Base-by-base conservation (phyloP, 2,329 filamentous ascomycete genomes). In the Colletotrichum kahawae region DNA sequence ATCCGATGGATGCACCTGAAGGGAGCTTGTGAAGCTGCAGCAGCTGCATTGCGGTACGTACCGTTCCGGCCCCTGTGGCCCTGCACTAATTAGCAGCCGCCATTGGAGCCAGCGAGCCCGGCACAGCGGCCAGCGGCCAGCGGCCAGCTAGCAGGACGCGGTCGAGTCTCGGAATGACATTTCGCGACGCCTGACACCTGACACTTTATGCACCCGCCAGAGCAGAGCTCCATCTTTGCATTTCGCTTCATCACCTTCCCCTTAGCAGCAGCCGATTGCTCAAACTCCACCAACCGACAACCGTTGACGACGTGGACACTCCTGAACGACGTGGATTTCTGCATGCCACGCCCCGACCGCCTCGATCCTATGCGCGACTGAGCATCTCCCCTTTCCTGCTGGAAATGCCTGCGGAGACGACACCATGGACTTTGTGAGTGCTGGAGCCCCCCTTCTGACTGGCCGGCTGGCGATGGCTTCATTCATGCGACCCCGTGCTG, bases 391-490 rank as follows among this genome's bases (percentile, higher is more conserved):
- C 57, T 12, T 59, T 56, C 29, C 62, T 36, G 43, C 72, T 72
- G 70, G 89, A 85, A 81, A 90, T 89, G 88, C 84, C 83, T 84
- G 82, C 82, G 81, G 81, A 79, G 83, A 82, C 83, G 83, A 54
- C 27, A 75, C 81, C 81, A 91, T 91, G 89, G 89, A 91, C 83
- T 91, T 91, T 85, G 89, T 91, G 78, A 85, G 89, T 83, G 31
- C 33, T 56, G 33, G 14, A 48, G 21, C 29, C 33, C n/a, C 43
- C 43, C 18, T 21, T 36, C 13, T n/a, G 2, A 24, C 63, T 24
- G 31, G 12, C 29, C 9, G 4, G 21, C 21, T 12, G 16, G 24
- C 18, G 34, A 60, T 60, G 60, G 33, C 54, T 56, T 64, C 21
- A 10, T 43, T 51, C 13, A 38, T 57, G n/a, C 31, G 9, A 0